phyloP scores from a whole-genome alignment of 345 rosid species.

The Acer saccharum region DNA sequence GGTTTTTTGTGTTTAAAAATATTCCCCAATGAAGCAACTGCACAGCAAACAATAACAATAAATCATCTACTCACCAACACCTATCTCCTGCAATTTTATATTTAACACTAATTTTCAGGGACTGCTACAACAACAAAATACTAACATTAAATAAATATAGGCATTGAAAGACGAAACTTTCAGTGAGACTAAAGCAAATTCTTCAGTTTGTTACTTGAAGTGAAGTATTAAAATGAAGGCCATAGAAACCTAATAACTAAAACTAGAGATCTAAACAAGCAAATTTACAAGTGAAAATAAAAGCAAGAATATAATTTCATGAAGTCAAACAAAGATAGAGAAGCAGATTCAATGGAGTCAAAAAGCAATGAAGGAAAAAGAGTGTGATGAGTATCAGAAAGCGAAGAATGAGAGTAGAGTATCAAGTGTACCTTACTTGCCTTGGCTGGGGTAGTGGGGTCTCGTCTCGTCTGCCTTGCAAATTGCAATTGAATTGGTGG shows the following conservation, averaged over 20 bases:
- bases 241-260: neutral
- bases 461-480: no score
- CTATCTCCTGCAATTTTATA: neutral
- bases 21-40: conserved; percentile 24
- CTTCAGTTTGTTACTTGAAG: neutral
- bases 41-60: conserved; percentile 22
- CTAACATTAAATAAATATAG: neutral
- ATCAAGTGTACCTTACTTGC: neutral
- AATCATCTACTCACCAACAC: conserved; percentile 10
- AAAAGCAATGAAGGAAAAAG: no score
- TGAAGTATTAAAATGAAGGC: neutral
- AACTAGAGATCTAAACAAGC: neutral
- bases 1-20: conserved; percentile 13
- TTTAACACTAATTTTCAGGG: neutral
- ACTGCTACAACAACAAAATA: neutral
- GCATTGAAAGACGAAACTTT: neutral
- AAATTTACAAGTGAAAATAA: no score
- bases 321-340: no score
- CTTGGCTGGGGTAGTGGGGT: no score
- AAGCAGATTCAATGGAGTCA: no score
- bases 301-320: no score
- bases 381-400: neutral
- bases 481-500: no score
- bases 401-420: neutral
- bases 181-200: neutral